phyloP scores from a whole-genome alignment of 768 basidiomycete species.

The Amanita rimosa region DNA sequence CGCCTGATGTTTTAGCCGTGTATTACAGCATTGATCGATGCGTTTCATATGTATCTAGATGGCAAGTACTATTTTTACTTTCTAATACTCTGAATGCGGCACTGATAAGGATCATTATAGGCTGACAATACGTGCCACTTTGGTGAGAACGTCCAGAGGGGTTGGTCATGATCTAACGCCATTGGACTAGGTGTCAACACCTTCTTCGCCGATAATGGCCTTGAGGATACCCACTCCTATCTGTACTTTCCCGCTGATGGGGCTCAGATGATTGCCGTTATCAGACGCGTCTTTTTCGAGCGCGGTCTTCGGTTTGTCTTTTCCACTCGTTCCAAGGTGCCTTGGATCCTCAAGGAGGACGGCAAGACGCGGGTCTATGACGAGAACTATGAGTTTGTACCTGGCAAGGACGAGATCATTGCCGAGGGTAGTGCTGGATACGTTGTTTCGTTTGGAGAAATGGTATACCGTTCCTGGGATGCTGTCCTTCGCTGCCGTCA shows the following conservation, averaged over 20 bases:
- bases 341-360: constrained; percentile 73
- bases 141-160: constrained; percentile 12
- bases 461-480: constrained; percentile 76
- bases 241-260: constrained; percentile 87
- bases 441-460: constrained; percentile 79
- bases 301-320: constrained; percentile 78
- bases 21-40: not conserved
- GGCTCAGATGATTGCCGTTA: constrained; percentile 67
- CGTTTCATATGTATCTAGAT: constrained; percentile 13
- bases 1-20: constrained; percentile 8
- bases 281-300: constrained; percentile 74
- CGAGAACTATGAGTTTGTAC: constrained; percentile 64
- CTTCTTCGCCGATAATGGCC: constrained; percentile 82
- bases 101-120: constrained; percentile 13
- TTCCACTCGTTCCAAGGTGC: constrained; percentile 84
- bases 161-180: constrained; percentile 17
- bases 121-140: constrained; percentile 42
- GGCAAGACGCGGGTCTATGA: constrained; percentile 56
- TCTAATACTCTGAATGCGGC: not conserved
- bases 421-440: constrained; percentile 70
- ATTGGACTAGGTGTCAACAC: constrained; percentile 70
- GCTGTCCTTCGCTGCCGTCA: constrained; percentile 67
- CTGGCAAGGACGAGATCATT: constrained; percentile 79
- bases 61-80: constrained; percentile 13
- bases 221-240: constrained; percentile 66